A percentile compares a stretch with the other conserved stretches of the same genome.
Evolutionary conservation across 768 basidiomycete species (phyloP).

Genomic region (Chalciporus chontae): DNA sequence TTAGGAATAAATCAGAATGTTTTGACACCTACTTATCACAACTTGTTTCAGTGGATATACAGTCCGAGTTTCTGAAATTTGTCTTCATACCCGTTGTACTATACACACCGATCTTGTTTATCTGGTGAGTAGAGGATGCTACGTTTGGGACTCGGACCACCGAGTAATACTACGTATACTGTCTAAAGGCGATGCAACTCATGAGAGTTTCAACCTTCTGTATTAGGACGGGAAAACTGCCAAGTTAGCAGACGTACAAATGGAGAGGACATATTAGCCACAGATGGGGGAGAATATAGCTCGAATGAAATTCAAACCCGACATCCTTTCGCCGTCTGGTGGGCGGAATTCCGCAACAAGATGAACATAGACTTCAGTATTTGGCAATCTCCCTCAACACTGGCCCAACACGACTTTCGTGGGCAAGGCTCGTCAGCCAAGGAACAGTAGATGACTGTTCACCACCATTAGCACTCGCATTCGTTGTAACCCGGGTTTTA

Average conservation of each 20-base stretch:
- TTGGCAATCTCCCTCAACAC: constrained; percentile 21
- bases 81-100: background rate
- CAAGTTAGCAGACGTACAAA: background rate
- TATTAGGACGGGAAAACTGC: too few species aligned
- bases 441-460: constrained; percentile 18
- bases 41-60: too few species aligned
- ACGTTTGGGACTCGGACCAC: background rate
- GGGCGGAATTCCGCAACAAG: too few species aligned
- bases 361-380: background rate
- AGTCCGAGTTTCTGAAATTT: background rate
- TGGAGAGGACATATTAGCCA: background rate
- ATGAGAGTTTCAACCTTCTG: too few species aligned
- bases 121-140: background rate
- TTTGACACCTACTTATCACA: too few species aligned
- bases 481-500: constrained; percentile 9
- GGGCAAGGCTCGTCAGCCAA: constrained; percentile 22
- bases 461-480: constrained; percentile 7
- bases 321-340: too few species aligned
- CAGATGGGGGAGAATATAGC: too few species aligned
- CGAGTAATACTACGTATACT: too few species aligned
- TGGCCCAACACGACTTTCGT: constrained; percentile 23
- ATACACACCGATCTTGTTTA: background rate
- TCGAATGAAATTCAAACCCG: background rate
- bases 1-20: too few species aligned
- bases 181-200: too few species aligned